phyloP scores from a whole-genome alignment of 257 asterid genomes.

The Salvia hispanica region DNA sequence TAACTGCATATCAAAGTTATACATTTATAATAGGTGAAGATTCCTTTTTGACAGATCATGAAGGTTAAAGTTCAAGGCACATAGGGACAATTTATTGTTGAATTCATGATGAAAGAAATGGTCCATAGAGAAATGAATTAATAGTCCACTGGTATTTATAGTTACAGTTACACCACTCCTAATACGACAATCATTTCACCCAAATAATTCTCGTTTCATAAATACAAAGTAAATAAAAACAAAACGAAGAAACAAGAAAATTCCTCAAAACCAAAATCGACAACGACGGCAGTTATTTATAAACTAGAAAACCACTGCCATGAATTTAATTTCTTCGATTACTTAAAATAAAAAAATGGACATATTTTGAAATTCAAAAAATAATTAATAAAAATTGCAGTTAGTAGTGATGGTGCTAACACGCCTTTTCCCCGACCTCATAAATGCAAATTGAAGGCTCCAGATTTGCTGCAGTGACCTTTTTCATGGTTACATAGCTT shows the following conservation, averaged over 20 bases:
- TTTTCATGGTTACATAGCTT: constrained; percentile 67
- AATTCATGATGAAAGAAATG: constrained; percentile 29
- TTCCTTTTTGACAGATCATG: not conserved
- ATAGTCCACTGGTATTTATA: constrained; percentile 33
- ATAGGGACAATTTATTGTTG: constrained; percentile 28
- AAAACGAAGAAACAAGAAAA: constrained; percentile 10
- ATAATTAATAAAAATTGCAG: constrained; percentile 24
- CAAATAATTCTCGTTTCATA: constrained; percentile 20
- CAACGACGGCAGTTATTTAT: constrained; percentile 25
- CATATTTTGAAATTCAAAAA: constrained; percentile 55
- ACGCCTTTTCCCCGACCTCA: constrained; percentile 66
- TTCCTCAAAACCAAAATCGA: constrained; percentile 19
- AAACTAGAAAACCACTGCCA: constrained; percentile 19
- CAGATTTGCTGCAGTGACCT: constrained; percentile 72
- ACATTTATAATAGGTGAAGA: too few relatives aligned
- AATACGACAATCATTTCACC: constrained; percentile 33
- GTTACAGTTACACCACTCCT: constrained; percentile 30
- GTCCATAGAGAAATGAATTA: constrained; percentile 28
- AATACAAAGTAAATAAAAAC: not conserved
- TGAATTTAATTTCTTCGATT: constrained; percentile 5
- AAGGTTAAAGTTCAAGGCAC: not conserved
- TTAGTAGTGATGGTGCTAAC: constrained; percentile 44
- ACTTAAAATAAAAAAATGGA: constrained; percentile 1
- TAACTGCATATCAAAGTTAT: too few relatives aligned
- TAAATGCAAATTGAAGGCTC: constrained; percentile 75